Base-by-base conservation (phyloP, 805 yeast species). In the Priceomyces melissophilus region DNA sequence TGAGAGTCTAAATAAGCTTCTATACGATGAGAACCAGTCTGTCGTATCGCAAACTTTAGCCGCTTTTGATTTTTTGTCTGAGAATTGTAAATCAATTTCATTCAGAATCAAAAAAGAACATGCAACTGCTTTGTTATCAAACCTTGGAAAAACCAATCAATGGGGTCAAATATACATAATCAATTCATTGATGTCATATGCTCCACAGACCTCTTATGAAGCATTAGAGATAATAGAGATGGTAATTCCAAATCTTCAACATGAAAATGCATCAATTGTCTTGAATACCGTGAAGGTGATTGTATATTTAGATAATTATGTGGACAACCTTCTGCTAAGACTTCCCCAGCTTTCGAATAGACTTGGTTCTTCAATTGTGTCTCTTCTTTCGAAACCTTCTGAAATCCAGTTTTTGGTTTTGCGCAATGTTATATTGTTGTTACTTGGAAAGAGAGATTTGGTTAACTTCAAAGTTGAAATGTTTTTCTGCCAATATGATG, bases 401-500 rank as follows among this genome's bases (percentile, higher is more conserved):
- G 97, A 91, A 58, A 69, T 87, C 17, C 96, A 88, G 60, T 91
- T 89, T 57, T 67, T 89, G 35, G 84, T 84, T 1, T 67, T 90
- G 47, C 70, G 96, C 55, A 91, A 90, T 57, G 83, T 87, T 36
- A 86, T 88, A 17, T 61, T 89, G 26, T 62, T 90, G 29, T 70
- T 90, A 20, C 69, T 88, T 41, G 79, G 86, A 39, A 76, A 81
- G 44, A 81, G 83, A 10, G 71, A 75, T 15, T 64, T 88, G 41
- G 61, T 81, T 31, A 61, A 69, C 17, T 67, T 85, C 40, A 93
- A 86, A 46, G 87, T 87, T n/a, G 77, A 80, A 39, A 77, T 80
- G 64, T 87, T 90, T 56, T 89, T 87, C 61, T 83, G 93, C 63
- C 81, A 80, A 44, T 86, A 78, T 52, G 84, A 85, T 57, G 96